phyloP scores from a whole-genome alignment of 257 asterid species.

The Anisodus acutangulus region DNA sequence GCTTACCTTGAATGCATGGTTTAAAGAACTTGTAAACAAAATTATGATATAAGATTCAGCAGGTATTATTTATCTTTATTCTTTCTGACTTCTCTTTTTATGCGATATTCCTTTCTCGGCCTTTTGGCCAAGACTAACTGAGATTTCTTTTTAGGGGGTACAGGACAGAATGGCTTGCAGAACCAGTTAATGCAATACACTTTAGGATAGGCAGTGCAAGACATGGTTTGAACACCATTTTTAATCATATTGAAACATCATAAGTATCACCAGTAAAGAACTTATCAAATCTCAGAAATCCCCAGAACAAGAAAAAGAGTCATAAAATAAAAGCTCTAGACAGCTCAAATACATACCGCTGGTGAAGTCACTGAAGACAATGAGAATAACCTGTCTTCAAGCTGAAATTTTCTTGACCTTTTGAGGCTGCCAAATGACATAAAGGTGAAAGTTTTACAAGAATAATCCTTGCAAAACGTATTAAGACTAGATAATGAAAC shows the following conservation, averaged over 20 bases:
- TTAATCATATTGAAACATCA: background rate
- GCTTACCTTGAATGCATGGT: background rate
- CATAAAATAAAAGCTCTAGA: background rate
- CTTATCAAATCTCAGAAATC: background rate
- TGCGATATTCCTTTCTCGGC: background rate
- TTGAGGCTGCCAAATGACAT: slow-evolving; percentile 58
- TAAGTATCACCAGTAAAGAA: background rate
- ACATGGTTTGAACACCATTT: background rate
- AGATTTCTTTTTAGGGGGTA: background rate
- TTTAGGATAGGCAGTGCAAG: background rate
- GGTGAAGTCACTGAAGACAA: slow-evolving; percentile 94
- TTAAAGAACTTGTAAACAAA: background rate
- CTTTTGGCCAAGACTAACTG: background rate
- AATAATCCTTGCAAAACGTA: background rate
- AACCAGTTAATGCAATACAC: background rate
- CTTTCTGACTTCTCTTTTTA: background rate
- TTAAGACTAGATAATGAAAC: background rate
- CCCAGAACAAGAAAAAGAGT: background rate
- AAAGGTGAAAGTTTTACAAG: slow-evolving; percentile 4
- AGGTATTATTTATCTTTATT: background rate
- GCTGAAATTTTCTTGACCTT: slow-evolving; percentile 82
- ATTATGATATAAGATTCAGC: background rate
- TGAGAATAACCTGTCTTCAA: slow-evolving; percentile 82
- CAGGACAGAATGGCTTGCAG: background rate
- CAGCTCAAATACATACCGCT: slow-evolving; percentile 59